Evolutionary conservation across 371 early-diverging fungal genomes (phyloP).

Genomic region (Mortierella sp.): DNA sequence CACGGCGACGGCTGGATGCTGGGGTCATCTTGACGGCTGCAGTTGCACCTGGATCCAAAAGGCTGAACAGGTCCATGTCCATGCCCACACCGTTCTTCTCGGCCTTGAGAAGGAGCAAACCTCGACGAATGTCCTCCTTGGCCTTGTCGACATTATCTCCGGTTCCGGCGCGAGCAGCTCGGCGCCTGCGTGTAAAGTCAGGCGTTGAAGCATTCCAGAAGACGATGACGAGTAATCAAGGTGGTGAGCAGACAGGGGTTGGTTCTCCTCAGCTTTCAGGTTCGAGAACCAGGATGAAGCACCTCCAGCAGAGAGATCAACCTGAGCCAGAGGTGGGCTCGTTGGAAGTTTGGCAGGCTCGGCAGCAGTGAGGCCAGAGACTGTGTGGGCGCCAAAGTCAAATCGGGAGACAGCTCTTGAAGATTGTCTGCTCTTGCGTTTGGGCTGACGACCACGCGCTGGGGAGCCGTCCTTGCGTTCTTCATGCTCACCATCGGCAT

Average conservation of each 20-base stretch:
- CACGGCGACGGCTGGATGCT: conserved; percentile 40
- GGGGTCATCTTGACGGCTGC: conserved; percentile 53
- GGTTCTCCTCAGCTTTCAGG: conserved; percentile 49
- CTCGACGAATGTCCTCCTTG: conserved; percentile 68
- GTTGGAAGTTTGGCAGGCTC: conserved; percentile 36
- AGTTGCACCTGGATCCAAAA: conserved; percentile 58
- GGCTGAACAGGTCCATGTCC: conserved; percentile 47
- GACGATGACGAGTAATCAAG: conserved; percentile 34
- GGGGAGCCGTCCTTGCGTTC: conserved; percentile 31
- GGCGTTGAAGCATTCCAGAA: conserved; percentile 25
- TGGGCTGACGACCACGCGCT: conserved; percentile 32
- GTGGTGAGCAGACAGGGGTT: conserved; percentile 33
- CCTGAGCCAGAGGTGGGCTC: conserved; percentile 37
- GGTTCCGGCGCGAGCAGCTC: conserved; percentile 49
- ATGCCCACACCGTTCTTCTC: conserved; percentile 50
- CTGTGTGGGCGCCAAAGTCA: conserved; percentile 30
- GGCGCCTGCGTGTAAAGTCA: conserved; percentile 35
- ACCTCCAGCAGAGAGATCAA: conserved; percentile 35
- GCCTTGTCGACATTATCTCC: conserved; percentile 71
- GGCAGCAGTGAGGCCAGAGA: conserved; percentile 4
- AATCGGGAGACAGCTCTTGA: conserved; percentile 36
- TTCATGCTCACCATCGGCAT: conserved; percentile 44
- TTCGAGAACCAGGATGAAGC: conserved; percentile 50
- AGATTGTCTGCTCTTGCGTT: conserved; percentile 40
- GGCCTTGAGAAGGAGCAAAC: conserved; percentile 51